Evolutionary conservation across 2,329 filamentous ascomycete genomes (phyloP).

Genomic region (Colletotrichum theobromicola): DNA sequence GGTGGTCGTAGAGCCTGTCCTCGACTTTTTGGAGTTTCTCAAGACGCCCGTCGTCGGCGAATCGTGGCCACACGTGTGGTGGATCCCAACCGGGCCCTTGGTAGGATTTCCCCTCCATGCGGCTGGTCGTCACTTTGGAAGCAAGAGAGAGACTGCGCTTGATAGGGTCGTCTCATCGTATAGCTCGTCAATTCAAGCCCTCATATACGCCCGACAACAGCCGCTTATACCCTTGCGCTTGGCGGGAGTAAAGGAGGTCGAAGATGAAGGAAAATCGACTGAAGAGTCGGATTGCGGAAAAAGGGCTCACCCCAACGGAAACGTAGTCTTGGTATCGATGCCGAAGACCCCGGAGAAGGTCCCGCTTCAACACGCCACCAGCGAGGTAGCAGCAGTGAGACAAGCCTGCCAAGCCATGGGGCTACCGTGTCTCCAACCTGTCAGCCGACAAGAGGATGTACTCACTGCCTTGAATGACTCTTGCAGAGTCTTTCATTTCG

Average conservation of each 20-base stretch:
- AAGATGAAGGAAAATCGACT: too few relatives aligned
- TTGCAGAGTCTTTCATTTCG: conserved; percentile 46
- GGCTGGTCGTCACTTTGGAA: conserved; percentile 32
- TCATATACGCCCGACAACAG: conserved; percentile 28
- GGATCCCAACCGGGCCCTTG: conserved; percentile 36
- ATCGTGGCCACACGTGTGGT: conserved; percentile 32
- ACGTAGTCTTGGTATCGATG: conserved; percentile 33
- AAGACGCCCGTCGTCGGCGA: conserved; percentile 34
- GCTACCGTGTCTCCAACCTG: not conserved
- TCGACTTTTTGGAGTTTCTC: not conserved
- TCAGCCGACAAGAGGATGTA: conserved; percentile 25
- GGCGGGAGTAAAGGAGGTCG: too few relatives aligned
- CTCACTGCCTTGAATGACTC: conserved; percentile 22
- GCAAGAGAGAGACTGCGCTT: conserved; percentile 28
- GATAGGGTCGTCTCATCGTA: conserved; percentile 45
- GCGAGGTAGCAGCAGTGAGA: conserved; percentile 24
- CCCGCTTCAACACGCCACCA: conserved; percentile 19
- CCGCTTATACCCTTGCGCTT: not conserved
- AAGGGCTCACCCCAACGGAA: not conserved
- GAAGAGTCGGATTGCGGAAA: not conserved
- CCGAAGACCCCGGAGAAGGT: not conserved
- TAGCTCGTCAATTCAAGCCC: conserved; percentile 34
- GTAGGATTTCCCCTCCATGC: conserved; percentile 36
- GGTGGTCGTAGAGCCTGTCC: too few relatives aligned
- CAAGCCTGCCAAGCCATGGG: not conserved